Conservation (phyloP, 345 rosid species). For the Dimocarpus longan region DNA sequence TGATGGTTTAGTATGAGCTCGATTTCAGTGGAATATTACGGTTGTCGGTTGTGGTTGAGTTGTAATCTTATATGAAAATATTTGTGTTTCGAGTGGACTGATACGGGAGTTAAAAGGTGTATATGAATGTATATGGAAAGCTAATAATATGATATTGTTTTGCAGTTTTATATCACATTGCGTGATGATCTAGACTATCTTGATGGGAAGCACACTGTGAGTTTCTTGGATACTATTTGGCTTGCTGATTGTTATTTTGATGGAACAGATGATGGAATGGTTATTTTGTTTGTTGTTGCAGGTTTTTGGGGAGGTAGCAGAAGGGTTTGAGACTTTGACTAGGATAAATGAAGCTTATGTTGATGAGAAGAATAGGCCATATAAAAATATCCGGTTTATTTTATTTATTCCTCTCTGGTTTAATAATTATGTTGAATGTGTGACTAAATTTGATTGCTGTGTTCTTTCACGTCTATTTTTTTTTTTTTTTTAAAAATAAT, state of each 20-base stretch:
- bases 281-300: constrained; percentile 24
- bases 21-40: too few species aligned
- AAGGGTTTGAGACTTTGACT: constrained; percentile 80
- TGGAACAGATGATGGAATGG: background rate
- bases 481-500: background rate
- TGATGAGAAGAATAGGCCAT: constrained; percentile 79
- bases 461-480: constrained; percentile 8
- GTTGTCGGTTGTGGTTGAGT: too few species aligned
- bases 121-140: background rate
- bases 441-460: background rate
- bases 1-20: too few species aligned
- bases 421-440: background rate
- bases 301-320: constrained; percentile 97
- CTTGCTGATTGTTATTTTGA: background rate
- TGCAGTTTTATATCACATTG: constrained; percentile 88
- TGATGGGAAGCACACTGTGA: constrained; percentile 95
- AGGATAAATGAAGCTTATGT: constrained; percentile 92
- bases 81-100: too few species aligned
- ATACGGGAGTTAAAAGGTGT: too few species aligned
- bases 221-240: constrained; percentile 21
- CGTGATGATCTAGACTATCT: constrained; percentile 92
- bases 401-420: constrained; percentile 5
- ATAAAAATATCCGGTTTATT: constrained; percentile 68
- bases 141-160: background rate
- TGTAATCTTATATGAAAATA: too few species aligned